Conservation (phyloP, 2,329 filamentous ascomycete species). For the Colletotrichum acutatum region DNA sequence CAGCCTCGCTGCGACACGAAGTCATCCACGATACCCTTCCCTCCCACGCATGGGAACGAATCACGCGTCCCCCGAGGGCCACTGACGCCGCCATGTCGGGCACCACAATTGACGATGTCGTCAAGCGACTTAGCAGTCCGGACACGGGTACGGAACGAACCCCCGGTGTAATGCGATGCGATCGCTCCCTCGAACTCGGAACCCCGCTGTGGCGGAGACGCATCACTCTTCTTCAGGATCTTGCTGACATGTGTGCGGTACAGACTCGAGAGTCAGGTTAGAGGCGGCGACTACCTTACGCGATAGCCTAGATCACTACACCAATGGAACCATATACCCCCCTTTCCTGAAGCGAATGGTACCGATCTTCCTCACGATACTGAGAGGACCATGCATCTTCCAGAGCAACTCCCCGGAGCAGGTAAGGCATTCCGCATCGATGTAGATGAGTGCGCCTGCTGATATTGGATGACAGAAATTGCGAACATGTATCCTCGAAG, state of each 20-base stretch:
- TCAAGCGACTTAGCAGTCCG: constrained; percentile 66
- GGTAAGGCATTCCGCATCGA: constrained; percentile 57
- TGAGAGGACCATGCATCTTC: constrained; percentile 89
- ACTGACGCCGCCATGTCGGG: constrained; percentile 69
- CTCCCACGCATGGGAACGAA: constrained; percentile 49
- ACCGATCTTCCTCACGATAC: constrained; percentile 86
- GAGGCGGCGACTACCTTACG: constrained; percentile 87
- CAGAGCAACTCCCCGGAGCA: constrained; percentile 91
- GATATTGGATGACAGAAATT: constrained; percentile 71
- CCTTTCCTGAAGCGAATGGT: constrained; percentile 88
- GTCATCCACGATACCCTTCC: constrained; percentile 36
- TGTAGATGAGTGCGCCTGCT: constrained; percentile 27
- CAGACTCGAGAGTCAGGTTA: constrained; percentile 84
- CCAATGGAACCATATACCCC: constrained; percentile 78
- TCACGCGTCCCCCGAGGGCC: constrained; percentile 49
- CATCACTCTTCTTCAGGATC: background rate
- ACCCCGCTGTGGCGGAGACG: constrained; percentile 22
- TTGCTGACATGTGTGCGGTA: constrained; percentile 31
- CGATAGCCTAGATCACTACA: constrained; percentile 92
- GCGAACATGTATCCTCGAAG: constrained; percentile 93
- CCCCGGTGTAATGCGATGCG: constrained; percentile 6
- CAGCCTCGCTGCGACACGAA: constrained; percentile 30
- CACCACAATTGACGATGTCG: constrained; percentile 70
- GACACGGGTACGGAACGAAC: constrained; percentile 61
- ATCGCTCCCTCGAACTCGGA: background rate